Evolutionary conservation across 1,139 yeast species (phyloP), one percentile per base, ranked within the genome.

Genomic region (Yamadazyma aaseri): DNA sequence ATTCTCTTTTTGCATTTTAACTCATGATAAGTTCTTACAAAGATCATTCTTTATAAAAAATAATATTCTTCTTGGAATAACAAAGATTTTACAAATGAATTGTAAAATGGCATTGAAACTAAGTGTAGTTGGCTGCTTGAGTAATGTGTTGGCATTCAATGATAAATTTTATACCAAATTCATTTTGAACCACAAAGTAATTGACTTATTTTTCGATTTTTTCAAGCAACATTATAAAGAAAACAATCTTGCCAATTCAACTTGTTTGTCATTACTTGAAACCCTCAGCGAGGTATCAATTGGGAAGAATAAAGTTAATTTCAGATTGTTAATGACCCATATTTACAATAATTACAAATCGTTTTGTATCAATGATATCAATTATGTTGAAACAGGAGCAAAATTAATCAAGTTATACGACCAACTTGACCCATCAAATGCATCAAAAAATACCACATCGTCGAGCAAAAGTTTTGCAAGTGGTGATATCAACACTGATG

Each of bases 181-280:
- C 45, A 67, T 89, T 33, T 67, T 84, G 15, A 62, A 74, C n/a
- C 61, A 76, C 36, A 68, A 77, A 35, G 56, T 84, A 3, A 64
- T 83, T 35, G 67, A 63, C 8, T 63, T 71, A 26, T 66, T 81
- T 25, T 71, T 85, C 42, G 55, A 56, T 1, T 63, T 79, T 36
- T 66, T 86, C 40, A 60, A 62, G 14, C 69, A 64, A n/a, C 73
- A 77, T 13, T 66, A 73, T 14, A 60, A 68, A 25, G 60, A 63
- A 29, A 79, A 83, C 51, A 84, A 81, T 50, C 63, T 90, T 40
- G 73, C 86, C 2, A 85, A 79, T 50, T 86, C 96, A 0, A 73
- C 94, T 3, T 76, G 94, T 45, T 65, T 89, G 34, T 92, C 85
- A 49, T 65, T 90, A 26, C 61, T 87, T 34, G 83, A 79, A 44